phyloP scores from a whole-genome alignment of 2,329 filamentous ascomycete genomes.

The Venturiaceae sp. region DNA sequence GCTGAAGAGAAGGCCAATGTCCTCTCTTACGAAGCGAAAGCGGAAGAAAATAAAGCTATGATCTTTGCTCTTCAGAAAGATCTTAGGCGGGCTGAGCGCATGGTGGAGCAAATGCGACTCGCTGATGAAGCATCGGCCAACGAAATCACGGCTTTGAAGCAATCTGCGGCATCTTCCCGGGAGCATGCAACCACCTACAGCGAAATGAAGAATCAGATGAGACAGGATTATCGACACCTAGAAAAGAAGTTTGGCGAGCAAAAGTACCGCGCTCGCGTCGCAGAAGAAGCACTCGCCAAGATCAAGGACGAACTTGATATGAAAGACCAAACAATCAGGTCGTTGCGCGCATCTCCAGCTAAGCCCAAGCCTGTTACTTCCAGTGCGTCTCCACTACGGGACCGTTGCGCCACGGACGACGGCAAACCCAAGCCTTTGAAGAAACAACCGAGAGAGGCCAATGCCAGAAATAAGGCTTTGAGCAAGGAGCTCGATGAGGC shows the following conservation, averaged over 20 bases:
- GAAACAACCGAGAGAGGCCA: background rate
- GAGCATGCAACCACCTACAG: no score
- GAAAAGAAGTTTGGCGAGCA: background rate
- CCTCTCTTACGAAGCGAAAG: no score
- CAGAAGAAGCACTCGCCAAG: background rate
- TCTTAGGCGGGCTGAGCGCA: no score
- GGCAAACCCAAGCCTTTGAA: background rate
- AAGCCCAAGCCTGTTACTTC: background rate
- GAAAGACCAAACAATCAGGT: background rate
- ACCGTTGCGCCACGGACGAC: background rate
- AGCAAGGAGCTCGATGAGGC: background rate
- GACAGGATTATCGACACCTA: background rate
- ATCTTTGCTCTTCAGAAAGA: no score
- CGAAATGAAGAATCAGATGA: background rate
- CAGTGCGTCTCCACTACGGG: no score
- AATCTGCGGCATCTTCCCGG: no score
- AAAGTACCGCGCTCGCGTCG: background rate
- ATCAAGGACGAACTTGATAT: background rate
- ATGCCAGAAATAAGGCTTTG: background rate
- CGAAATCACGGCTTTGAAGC: no score
- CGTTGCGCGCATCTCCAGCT: background rate
- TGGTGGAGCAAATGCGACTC: no score
- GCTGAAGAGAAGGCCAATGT: no score
- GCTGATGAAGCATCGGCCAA: no score
- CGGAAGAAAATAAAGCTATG: no score